Percentiles rank a stretch among this genome's conserved stretches.
Evolutionary conservation across 1,284 basidiomycete species (phyloP).

Genomic region (Leccinum pachyderme): DNA sequence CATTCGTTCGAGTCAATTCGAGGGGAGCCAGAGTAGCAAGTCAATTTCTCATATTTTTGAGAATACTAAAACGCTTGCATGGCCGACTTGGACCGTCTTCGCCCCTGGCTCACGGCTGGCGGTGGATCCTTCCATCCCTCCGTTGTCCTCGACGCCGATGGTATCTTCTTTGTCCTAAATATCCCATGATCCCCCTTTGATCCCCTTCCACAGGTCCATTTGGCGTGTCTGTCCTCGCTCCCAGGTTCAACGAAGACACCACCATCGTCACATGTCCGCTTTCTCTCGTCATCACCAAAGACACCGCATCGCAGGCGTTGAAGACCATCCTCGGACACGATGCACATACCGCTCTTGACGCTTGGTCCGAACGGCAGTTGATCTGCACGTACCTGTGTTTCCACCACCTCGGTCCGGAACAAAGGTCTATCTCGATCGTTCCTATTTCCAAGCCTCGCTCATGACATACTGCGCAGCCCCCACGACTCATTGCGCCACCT

Average conservation of each 20-base stretch:
- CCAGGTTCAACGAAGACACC: no score
- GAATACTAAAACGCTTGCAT: no score
- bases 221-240: no score
- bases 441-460: slow-evolving; percentile 22
- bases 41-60: no score
- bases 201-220: not conserved
- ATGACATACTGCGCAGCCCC: slow-evolving; percentile 22
- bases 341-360: slow-evolving; percentile 22
- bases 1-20: no score
- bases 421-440: slow-evolving; percentile 22
- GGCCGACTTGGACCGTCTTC: not conserved
- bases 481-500: slow-evolving; percentile 44
- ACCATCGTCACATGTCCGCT: no score
- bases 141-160: not conserved
- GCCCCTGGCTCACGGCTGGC: not conserved
- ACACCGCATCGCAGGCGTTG: slow-evolving; percentile 36
- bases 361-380: slow-evolving; percentile 70
- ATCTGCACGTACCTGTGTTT: slow-evolving; percentile 70
- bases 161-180: not conserved
- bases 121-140: not conserved
- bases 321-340: slow-evolving; percentile 36
- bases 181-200: not conserved
- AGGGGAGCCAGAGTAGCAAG: no score
- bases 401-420: slow-evolving; percentile 56
- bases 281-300: no score